These are phyloP conservation scores for Tulasnella sp. DNA, from an alignment of 768 basidiomycete species.

Conservation along the genomic window DNA sequence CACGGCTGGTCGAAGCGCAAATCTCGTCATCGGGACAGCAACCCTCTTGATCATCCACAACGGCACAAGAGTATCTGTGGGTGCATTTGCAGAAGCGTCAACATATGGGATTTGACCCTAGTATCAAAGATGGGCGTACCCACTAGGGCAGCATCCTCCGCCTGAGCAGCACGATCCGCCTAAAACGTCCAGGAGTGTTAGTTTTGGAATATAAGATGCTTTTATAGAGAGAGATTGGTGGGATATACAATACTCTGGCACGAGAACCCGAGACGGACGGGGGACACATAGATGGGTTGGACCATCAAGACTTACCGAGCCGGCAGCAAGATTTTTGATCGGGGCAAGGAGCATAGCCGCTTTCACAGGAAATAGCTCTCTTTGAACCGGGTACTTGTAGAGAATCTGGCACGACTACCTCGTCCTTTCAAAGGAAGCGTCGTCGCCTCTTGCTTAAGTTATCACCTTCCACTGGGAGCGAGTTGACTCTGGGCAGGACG, in stretches of 20 bases:
- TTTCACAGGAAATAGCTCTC: too few species aligned
- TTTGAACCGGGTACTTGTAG: neutral
- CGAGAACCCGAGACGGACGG: neutral
- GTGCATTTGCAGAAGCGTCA: neutral
- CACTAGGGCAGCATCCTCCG: conserved; percentile 4
- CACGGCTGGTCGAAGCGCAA: neutral
- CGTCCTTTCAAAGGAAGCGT: too few species aligned
- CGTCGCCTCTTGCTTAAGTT: too few species aligned
- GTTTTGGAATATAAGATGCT: too few species aligned
- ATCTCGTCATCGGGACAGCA: too few species aligned
- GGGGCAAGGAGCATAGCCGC: too few species aligned
- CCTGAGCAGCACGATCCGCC: neutral
- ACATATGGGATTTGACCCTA: neutral
- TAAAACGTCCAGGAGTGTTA: neutral
- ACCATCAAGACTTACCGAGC: conserved; percentile 3
- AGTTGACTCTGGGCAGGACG: too few species aligned
- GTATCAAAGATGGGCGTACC: neutral
- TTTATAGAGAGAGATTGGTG: too few species aligned
- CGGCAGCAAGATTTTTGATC: too few species aligned
- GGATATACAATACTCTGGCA: neutral
- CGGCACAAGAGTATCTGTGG: neutral
- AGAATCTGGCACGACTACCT: too few species aligned
- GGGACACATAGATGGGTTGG: neutral
- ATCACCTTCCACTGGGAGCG: neutral
- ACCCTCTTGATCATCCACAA: neutral